Base-by-base conservation (phyloP, 2,329 filamentous ascomycete genomes). In the Thelonectria olida region DNA sequence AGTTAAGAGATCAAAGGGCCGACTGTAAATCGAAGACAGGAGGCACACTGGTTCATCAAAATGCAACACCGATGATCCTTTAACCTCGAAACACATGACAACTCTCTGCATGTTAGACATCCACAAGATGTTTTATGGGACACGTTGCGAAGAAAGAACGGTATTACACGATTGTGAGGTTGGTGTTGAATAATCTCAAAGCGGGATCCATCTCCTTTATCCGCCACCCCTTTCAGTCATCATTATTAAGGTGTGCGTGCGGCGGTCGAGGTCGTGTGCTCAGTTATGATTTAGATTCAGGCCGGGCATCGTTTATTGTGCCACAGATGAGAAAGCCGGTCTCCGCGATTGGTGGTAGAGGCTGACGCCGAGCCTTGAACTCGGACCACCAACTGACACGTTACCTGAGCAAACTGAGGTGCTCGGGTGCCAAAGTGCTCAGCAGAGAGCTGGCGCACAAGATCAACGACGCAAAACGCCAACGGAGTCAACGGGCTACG, bases 371-470 rank as follows among this genome's bases (percentile, higher is more conserved):
- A 60, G 51, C 51, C 44, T 50, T 28, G 39, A 36, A 50, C 57
- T 60, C 50, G 49, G 50, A 54, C 50, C 44, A 60, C 50, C 12
- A 27, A 54, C 57, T 60, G 57, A 60, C 57, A 60, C 57, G 57
- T 60, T 51, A 49, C 57, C 45, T 55, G n/a, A n/a, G n/a, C n/a
- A n/a, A n/a, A n/a, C n/a, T n/a, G n/a, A n/a, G n/a, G n/a, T n/a
- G n/a, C n/a, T n/a, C n/a, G n/a, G n/a, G n/a, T n/a, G n/a, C n/a
- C n/a, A n/a, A n/a, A n/a, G n/a, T n/a, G 45, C 36, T 39, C 38
- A 51, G 51, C 49, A 60, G 51, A 47, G 41, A 38, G 36, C 31
- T 34, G 38, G 25, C 47, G 39, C 38, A 22, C 45, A 45, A 22
- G 48, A 41, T 41, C 34, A 42, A 55, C 45, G 28, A 54, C 38